Evolutionary conservation across 1,284 basidiomycete genomes (phyloP).

Genomic region (Hypsizygus ulmarius): DNA sequence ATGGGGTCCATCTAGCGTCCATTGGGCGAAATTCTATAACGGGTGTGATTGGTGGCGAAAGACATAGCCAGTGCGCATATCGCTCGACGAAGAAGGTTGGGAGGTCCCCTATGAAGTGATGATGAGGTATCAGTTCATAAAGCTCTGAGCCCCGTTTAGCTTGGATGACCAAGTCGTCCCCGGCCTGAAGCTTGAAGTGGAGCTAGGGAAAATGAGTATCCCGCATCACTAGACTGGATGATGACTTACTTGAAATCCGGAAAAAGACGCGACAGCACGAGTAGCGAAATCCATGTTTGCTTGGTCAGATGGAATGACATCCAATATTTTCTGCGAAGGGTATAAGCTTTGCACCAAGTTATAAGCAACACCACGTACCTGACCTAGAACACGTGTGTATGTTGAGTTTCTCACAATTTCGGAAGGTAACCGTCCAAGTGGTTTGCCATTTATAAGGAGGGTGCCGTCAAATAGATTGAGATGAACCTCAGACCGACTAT

Average conservation of each 20-base stretch:
- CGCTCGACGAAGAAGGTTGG: constrained; percentile 32
- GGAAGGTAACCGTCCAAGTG: constrained; percentile 36
- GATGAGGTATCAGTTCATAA: constrained; percentile 37
- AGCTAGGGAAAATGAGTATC: constrained; percentile 23
- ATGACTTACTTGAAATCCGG: constrained; percentile 19
- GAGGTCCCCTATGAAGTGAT: constrained; percentile 34
- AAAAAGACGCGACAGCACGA: constrained; percentile 22
- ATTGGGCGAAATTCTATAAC: constrained; percentile 39
- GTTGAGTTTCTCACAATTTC: constrained; percentile 30
- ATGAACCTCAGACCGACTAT: constrained; percentile 27
- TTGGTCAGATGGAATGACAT: constrained; percentile 34
- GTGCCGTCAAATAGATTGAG: constrained; percentile 40
- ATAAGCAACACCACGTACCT: constrained; percentile 17
- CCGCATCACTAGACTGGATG: not conserved
- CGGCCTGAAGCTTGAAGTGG: constrained; percentile 27
- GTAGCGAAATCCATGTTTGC: constrained; percentile 36
- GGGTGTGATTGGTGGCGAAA: constrained; percentile 17
- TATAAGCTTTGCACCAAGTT: not conserved
- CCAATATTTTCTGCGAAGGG: constrained; percentile 30
- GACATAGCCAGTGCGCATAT: constrained; percentile 38
- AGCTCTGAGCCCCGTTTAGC: constrained; percentile 18
- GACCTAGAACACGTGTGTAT: constrained; percentile 31
- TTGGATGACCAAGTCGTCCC: constrained; percentile 29
- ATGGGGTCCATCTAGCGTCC: constrained; percentile 19
- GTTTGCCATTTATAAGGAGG: constrained; percentile 41